phyloP scores from a whole-genome alignment of 305 asterid genomes.

The Withania somnifera region DNA sequence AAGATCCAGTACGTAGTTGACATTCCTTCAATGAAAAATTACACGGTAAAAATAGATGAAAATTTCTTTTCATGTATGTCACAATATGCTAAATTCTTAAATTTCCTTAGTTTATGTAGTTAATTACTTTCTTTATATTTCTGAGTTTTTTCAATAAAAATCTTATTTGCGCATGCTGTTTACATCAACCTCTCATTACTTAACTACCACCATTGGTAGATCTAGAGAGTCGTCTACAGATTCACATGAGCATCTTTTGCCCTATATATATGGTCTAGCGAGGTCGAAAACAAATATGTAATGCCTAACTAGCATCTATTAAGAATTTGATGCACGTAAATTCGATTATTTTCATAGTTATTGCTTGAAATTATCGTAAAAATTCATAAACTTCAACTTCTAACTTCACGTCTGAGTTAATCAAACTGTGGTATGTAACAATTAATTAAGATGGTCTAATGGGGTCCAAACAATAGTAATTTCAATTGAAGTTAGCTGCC shows the following conservation, averaged over 20 bases:
- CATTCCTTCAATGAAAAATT: background rate
- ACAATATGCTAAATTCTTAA: background rate
- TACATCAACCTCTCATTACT: too few species aligned
- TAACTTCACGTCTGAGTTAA: too few species aligned
- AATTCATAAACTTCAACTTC: background rate
- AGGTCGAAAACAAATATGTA: too few species aligned
- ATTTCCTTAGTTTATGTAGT: background rate
- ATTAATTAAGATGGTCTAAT: background rate
- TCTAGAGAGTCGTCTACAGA: too few species aligned
- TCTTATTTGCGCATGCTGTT: too few species aligned
- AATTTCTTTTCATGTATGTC: background rate
- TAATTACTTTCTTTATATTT: background rate
- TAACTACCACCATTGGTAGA: too few species aligned
- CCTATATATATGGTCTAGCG: too few species aligned
- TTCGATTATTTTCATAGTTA: background rate
- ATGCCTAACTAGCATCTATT: too few species aligned
- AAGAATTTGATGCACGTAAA: too few species aligned
- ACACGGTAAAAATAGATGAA: background rate
- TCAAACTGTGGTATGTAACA: background rate
- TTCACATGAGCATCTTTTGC: too few species aligned
- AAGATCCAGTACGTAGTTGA: too few species aligned
- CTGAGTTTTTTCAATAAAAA: background rate
- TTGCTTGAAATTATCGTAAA: background rate
- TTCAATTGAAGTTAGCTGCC: background rate
- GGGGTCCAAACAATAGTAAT: background rate